Evolutionary conservation across 176 grass and related monocot genomes (phyloP), one percentile per base, ranked within the genome.

Genomic region (Aegilops speltoides): DNA sequence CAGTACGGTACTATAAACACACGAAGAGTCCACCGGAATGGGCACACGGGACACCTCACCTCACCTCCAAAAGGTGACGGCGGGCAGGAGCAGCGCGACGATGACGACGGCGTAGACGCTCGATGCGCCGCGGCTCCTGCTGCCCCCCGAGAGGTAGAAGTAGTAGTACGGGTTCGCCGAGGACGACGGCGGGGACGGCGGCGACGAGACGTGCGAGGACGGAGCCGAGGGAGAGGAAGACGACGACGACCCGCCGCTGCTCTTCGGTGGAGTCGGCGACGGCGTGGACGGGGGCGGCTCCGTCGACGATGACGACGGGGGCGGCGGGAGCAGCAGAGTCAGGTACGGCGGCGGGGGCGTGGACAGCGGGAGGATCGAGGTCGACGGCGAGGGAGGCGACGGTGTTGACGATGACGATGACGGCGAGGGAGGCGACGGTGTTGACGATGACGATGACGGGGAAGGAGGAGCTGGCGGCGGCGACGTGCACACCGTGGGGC

Each of bases 131-230:
- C 46, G 46, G 29, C 67, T 25, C 86, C 46, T 80, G 48, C 28
- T 48, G 37, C 89, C 77, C 32, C 83, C 78, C 6, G 94, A 91
- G 78, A 92, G 88, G 87, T 91, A 96, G 75, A 96, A 86, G 61
- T 96, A 96, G 77, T 96, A 96, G 70, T 96, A 96, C 8, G 89
- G 91, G 79, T 93, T 89, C 10, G 86, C 74, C 32, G 79, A 73
- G 20, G 90, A 85, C 20, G 73, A 76, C 9, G 90, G 84, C 2
- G 90, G 90, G 10, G 90, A 73, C 6, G 90, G 90, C 3, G 91
- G 88, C 5, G 89, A 81, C 19, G 81, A 93, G 69, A 81, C 72
- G 77, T 85, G 82, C 4, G 68, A 88, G 25, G 85, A 57, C 19
- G 84, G 28, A 22, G 85, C 45, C 3, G 87, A 83, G 31, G 90